These are phyloP conservation scores for Amborella trichopoda DNA, from an alignment of 164 flowering plant genomes.

Conservation along the genomic window DNA sequence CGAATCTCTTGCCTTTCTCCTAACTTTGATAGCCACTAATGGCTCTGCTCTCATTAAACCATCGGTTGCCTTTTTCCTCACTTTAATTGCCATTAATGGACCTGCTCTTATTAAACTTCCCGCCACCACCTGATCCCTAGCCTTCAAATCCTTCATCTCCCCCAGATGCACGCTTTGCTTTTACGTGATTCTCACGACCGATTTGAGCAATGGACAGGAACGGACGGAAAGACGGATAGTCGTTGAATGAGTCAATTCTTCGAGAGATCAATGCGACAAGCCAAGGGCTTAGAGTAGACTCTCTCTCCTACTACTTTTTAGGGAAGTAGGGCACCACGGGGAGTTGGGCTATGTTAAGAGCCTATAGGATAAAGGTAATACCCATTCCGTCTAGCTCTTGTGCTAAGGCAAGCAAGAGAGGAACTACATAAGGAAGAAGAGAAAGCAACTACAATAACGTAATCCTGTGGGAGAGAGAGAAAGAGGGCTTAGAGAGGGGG, in stretches of 20 bases:
- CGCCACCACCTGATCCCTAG: background rate
- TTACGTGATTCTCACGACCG: background rate
- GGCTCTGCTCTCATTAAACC: no score
- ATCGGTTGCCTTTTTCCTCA: no score
- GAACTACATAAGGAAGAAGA: background rate
- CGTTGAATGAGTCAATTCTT: background rate
- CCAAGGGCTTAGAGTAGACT: background rate
- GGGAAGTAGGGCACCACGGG: background rate
- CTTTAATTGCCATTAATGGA: no score
- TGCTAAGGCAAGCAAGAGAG: slow-evolving; percentile 1
- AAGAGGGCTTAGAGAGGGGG: no score
- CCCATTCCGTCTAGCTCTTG: background rate
- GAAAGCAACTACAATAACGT: background rate
- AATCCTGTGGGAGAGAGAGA: background rate
- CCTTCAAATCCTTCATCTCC: slow-evolving; percentile 1
- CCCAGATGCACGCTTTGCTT: background rate
- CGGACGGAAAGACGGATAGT: background rate
- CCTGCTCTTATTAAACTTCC: no score
- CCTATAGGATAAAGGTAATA: no score
- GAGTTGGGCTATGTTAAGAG: background rate
- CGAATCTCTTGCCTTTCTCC: no score
- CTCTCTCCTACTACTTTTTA: background rate
- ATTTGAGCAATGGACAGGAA: background rate
- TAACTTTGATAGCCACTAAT: no score
- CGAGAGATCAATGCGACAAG: background rate